Conservation (phyloP, 2,329 filamentous ascomycete genomes). For the Monosporascus sp. region DNA sequence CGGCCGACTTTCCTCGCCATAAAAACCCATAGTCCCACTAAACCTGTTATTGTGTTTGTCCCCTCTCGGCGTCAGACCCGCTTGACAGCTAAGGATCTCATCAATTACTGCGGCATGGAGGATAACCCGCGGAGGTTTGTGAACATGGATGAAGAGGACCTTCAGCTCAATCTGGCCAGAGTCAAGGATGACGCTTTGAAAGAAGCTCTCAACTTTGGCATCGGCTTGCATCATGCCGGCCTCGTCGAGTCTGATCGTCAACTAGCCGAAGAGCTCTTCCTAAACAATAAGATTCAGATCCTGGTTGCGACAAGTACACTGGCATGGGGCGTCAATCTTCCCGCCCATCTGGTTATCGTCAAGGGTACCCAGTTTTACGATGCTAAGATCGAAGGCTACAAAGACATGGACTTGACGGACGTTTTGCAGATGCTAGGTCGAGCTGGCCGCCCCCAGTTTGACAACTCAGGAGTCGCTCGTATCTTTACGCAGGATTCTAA, state of each 20-base stretch:
- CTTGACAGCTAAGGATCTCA: conserved; percentile 89
- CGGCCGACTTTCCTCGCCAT: conserved; percentile 93
- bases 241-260: conserved; percentile 91
- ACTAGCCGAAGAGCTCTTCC: conserved; percentile 87
- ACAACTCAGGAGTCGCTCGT: conserved; percentile 88
- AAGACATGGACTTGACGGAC: conserved; percentile 98
- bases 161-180: conserved; percentile 78
- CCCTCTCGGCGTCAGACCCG: conserved; percentile 92
- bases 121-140: conserved; percentile 93
- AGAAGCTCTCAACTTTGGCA: conserved; percentile 95
- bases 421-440: conserved; percentile 97
- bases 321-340: conserved; percentile 97
- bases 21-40: conserved; percentile 91
- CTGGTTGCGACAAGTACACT: conserved; percentile 92
- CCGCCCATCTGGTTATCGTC: conserved; percentile 93
- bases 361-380: conserved; percentile 99
- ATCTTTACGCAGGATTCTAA: conserved; percentile 98
- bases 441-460: conserved; percentile 93
- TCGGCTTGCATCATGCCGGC: conserved; percentile 94
- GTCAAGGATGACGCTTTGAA: conserved; percentile 91
- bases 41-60: conserved; percentile 97
- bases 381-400: conserved; percentile 95
- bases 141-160: conserved; percentile 88
- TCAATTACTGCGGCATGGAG: conserved; percentile 98
- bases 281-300: conserved; percentile 97